Evolutionary conservation across 495 filamentous ascomycete genomes (phyloP).

Genomic region (Halenospora varia): DNA sequence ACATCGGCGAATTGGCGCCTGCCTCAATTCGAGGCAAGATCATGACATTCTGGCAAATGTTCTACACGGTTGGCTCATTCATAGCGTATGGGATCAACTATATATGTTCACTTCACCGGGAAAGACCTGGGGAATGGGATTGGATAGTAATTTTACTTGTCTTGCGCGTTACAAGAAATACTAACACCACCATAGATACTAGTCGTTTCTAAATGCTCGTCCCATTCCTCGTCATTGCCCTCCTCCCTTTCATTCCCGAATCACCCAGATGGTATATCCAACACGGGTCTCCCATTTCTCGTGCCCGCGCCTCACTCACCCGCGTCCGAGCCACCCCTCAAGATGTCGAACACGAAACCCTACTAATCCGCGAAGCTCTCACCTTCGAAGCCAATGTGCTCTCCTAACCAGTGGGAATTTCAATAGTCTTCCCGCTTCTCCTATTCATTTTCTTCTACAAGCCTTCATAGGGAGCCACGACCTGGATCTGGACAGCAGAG

Average conservation of each 20-base stretch:
- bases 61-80: slow-evolving; percentile 78
- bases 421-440: slow-evolving; percentile 60
- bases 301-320: slow-evolving; percentile 60
- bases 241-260: slow-evolving; percentile 75
- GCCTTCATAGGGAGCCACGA: slow-evolving; percentile 62
- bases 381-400: slow-evolving; percentile 59
- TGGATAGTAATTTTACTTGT: slow-evolving; percentile 42
- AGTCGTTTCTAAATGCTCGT: slow-evolving; percentile 60
- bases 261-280: slow-evolving; percentile 76
- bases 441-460: slow-evolving; percentile 50
- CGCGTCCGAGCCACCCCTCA: slow-evolving; percentile 52
- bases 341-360: slow-evolving; percentile 66
- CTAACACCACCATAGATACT: too few species aligned
- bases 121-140: slow-evolving; percentile 70
- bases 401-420: slow-evolving; percentile 52
- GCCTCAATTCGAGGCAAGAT: slow-evolving; percentile 60
- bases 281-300: slow-evolving; percentile 62
- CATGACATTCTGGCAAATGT: slow-evolving; percentile 73
- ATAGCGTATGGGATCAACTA: slow-evolving; percentile 82
- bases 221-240: slow-evolving; percentile 53
- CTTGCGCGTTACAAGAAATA: too few species aligned
- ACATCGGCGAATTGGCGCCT: slow-evolving; percentile 63
- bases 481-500: slow-evolving; percentile 66
- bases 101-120: slow-evolving; percentile 29
- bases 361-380: slow-evolving; percentile 74